A percentile compares a stretch with the other conserved stretches of the same genome.
Conservation (phyloP, 2,329 filamentous ascomycete genomes). For the Capronia coronata region DNA sequence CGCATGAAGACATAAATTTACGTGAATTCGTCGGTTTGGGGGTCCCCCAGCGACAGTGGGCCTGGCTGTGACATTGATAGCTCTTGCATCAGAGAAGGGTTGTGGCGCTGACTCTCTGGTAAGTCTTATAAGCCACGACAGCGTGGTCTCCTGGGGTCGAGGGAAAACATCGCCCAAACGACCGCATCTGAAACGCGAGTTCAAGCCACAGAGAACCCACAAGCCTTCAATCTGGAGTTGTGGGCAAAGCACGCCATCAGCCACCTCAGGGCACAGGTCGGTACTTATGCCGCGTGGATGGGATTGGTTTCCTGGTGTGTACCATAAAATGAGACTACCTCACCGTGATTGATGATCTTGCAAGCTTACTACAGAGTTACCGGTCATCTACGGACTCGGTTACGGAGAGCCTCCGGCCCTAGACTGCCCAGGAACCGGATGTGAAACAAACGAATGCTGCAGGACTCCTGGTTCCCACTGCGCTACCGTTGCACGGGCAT, state of each 20-base stretch:
- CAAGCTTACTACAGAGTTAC: slow-evolving; percentile 4
- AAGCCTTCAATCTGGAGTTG: too few species aligned
- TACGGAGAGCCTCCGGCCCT: slow-evolving; percentile 1
- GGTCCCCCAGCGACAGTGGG: too few species aligned
- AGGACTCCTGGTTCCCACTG: slow-evolving; percentile 23
- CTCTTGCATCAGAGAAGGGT: too few species aligned
- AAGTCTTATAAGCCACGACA: slow-evolving; percentile 8
- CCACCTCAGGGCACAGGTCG: neutral
- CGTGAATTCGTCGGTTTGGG: too few species aligned
- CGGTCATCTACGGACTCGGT: too few species aligned
- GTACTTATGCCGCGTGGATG: too few species aligned
- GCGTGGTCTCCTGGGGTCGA: slow-evolving; percentile 3
- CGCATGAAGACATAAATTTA: too few species aligned
- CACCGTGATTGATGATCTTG: too few species aligned
- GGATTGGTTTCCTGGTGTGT: too few species aligned
- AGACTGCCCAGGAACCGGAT: slow-evolving; percentile 10
- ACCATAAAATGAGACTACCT: too few species aligned
- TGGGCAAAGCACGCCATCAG: slow-evolving; percentile 1
- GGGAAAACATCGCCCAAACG: slow-evolving; percentile 8
- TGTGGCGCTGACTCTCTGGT: slow-evolving; percentile 2
- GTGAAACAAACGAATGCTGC: slow-evolving; percentile 22
- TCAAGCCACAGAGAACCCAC: slow-evolving; percentile 14
- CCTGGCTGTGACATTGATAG: too few species aligned
- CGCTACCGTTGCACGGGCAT: slow-evolving; percentile 11
- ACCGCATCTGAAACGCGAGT: slow-evolving; percentile 15